phyloP scores from a whole-genome alignment of 2,329 filamentous ascomycete genomes.

The Macrophomina pseudophaseolina region DNA sequence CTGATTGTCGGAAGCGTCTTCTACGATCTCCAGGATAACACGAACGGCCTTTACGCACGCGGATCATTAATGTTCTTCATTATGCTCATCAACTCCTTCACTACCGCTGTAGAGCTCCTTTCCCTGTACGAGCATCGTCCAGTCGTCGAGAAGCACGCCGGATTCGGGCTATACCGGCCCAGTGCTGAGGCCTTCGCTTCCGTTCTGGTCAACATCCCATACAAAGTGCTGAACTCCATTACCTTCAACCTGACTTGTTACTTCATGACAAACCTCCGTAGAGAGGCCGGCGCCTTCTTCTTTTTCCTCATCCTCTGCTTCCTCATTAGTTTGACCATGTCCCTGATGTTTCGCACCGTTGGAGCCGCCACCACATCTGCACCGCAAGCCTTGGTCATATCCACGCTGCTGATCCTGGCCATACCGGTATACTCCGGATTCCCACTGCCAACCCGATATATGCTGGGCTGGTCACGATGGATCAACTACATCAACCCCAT shows the following conservation, averaged over 20 bases:
- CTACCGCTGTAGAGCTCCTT: background rate
- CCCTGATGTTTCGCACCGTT: conserved; percentile 72
- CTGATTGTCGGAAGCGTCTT: conserved; percentile 70
- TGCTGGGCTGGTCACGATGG: conserved; percentile 61
- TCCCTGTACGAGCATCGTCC: conserved; percentile 35
- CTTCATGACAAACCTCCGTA: conserved; percentile 79
- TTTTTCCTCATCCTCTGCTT: conserved; percentile 78
- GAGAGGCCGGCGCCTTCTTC: conserved; percentile 77
- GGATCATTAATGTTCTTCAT: conserved; percentile 68
- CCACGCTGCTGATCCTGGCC: conserved; percentile 59
- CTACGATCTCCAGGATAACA: conserved; percentile 64
- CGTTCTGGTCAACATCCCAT: conserved; percentile 61
- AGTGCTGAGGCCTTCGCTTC: conserved; percentile 76
- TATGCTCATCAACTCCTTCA: conserved; percentile 64
- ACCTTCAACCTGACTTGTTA: conserved; percentile 70
- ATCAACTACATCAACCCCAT: conserved; percentile 55
- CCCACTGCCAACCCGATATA: conserved; percentile 51
- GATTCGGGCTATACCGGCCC: conserved; percentile 86
- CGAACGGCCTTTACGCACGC: conserved; percentile 67
- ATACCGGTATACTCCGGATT: conserved; percentile 62
- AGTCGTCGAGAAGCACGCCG: conserved; percentile 65
- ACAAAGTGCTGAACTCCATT: conserved; percentile 63
- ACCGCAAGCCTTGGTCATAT: conserved; percentile 64
- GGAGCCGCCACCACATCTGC: conserved; percentile 60
- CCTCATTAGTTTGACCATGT: conserved; percentile 73